These are phyloP conservation scores for Elymus sibiricus DNA, from an alignment of 176 grass and related monocot genomes.

Conservation along the genomic window DNA sequence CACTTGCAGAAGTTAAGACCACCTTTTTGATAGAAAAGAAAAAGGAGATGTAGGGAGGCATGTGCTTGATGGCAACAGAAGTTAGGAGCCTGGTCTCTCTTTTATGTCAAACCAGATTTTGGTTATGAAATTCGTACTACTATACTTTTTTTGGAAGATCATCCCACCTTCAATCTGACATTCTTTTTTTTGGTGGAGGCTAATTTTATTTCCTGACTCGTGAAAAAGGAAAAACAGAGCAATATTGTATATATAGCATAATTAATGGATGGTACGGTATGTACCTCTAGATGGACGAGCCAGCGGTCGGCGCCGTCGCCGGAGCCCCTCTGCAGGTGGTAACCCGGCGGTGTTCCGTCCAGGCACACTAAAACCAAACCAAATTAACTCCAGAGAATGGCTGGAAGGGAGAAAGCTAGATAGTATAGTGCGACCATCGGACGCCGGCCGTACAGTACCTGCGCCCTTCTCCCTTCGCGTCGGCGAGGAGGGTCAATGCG, in stretches of 20 bases:
- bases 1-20: too few relatives aligned
- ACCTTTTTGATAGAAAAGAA: too few relatives aligned
- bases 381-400: too few relatives aligned
- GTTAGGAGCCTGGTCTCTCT: not conserved
- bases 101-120: not conserved
- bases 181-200: not conserved
- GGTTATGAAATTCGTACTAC: not conserved
- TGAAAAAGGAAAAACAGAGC: not conserved
- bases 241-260: too few relatives aligned
- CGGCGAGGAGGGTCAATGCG: conserved; percentile 42
- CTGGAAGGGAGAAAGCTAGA: not conserved
- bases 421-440: not conserved
- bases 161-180: too few relatives aligned
- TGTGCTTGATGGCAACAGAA: not conserved
- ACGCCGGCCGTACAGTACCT: not conserved
- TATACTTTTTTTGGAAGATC: not conserved
- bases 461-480: conserved; percentile 42
- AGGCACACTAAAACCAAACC: not conserved
- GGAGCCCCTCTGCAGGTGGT: conserved; percentile 74
- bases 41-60: too few relatives aligned
- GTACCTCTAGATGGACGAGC: conserved; percentile 65
- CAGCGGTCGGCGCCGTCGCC: conserved; percentile 53
- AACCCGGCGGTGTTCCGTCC: conserved; percentile 67
- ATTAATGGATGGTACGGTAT: not conserved
- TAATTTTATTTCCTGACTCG: not conserved